Conservation (phyloP, 768 basidiomycete species). For the Exidia glandulosa region DNA sequence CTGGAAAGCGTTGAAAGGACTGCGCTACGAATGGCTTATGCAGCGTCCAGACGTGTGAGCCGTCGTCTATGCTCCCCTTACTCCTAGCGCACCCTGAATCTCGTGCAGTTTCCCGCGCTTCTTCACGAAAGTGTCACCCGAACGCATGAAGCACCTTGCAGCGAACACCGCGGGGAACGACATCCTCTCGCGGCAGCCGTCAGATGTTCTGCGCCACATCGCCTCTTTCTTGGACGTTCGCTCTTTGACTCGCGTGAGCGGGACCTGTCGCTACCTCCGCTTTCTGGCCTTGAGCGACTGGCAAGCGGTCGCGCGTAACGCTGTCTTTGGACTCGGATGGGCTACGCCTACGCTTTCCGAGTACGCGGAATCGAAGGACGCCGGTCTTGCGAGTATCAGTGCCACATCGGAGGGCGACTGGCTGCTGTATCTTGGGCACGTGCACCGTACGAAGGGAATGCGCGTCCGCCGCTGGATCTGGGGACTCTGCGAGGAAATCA, state of each 20-base stretch:
- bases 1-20: slow-evolving; percentile 10
- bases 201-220: slow-evolving; percentile 14
- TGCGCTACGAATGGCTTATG: slow-evolving; percentile 11
- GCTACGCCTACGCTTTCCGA: slow-evolving; percentile 13
- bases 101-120: slow-evolving; percentile 19
- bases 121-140: slow-evolving; percentile 6
- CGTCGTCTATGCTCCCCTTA: too few species aligned
- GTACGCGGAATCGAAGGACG: slow-evolving; percentile 2
- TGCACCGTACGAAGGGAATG: slow-evolving; percentile 16
- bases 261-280: slow-evolving; percentile 19
- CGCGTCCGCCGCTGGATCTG: slow-evolving; percentile 17
- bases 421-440: slow-evolving; percentile 16
- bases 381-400: neutral
- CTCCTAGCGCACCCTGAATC: neutral
- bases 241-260: slow-evolving; percentile 12
- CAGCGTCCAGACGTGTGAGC: slow-evolving; percentile 14
- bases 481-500: slow-evolving; percentile 13
- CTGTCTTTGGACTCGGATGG: slow-evolving; percentile 15
- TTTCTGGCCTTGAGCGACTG: slow-evolving; percentile 14
- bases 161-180: slow-evolving; percentile 5
- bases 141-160: slow-evolving; percentile 6
- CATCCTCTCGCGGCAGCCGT: slow-evolving; percentile 10
- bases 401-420: slow-evolving; percentile 19
- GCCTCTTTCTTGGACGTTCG: slow-evolving; percentile 12
- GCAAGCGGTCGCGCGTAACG: slow-evolving; percentile 14